Base-by-base conservation (phyloP, 1,139 yeast genomes). In the Lodderomyces metapsilosis region DNA sequence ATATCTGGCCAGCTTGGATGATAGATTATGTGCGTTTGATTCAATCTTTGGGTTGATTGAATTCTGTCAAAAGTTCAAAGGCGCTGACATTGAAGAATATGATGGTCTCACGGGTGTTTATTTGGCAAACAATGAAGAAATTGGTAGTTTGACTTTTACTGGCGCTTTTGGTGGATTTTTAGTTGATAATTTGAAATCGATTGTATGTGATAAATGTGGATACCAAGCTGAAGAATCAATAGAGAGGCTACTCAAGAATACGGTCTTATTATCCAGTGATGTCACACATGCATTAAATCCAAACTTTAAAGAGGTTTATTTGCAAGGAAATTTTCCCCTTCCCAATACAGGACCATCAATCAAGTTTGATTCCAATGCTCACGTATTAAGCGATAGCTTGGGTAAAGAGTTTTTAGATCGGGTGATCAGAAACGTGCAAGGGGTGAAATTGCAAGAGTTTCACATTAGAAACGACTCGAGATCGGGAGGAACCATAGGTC, bases 301-400 rank as follows among this genome's bases (percentile, higher is more conserved):
- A 22, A 79, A 80, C 57, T 84, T 82, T 57, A 60, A 71, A 42
- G 56, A 59, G 21, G 84, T 76, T 20, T 86, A 87, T 63, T 70
- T 87, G 56, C 85, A 82, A 50, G 62, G 80, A 57, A 92, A 87
- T 66, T 80, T 78, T 56, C 95, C 96, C 18, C 63, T 80, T 43
- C 88, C 92, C 47, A 88, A 88, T 64, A 78, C 74, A 37, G 96
- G 96, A 38, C 63, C 87, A 41, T 71, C 88, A 1, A 60, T 88
- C 23, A 76, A 88, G 6, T 67, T 82, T 51, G 95, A 88, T 61
- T 78, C 94, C 25, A 84, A 87, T 56, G 88, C 82, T 17, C 84
- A 84, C 58, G 83, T 87, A 78, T 86, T 91, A 34, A 86, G 95
- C 12, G 95, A 88, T 58, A 72, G 82, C 3, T 79, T 80, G 25